These are phyloP conservation scores for Cladophialophora immunda DNA, from an alignment of 2,329 filamentous ascomycete genomes.

Conservation along the genomic window DNA sequence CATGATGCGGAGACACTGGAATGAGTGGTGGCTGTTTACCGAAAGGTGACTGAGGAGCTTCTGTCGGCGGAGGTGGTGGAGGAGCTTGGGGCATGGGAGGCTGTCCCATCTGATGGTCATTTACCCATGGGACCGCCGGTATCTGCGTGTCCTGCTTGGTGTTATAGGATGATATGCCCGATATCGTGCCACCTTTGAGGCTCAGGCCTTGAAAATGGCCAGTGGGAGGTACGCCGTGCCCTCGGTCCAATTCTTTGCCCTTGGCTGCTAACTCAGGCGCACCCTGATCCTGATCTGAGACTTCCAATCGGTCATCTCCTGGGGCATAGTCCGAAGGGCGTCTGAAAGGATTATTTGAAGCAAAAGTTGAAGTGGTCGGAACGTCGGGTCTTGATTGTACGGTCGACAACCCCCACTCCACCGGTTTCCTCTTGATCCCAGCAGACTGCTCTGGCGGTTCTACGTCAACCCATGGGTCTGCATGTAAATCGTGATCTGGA, in stretches of 20 bases:
- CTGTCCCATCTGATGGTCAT: conserved; percentile 6
- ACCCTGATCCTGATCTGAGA: conserved; percentile 23
- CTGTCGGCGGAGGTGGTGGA: conserved; percentile 35
- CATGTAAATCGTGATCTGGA: conserved; percentile 22
- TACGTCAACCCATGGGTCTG: conserved; percentile 31
- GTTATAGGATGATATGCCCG: conserved; percentile 22
- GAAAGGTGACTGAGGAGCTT: conserved; percentile 31
- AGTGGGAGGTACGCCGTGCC: background rate
- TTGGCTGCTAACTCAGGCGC: conserved; percentile 6
- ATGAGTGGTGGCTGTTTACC: conserved; percentile 35
- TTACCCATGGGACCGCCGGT: conserved; percentile 18
- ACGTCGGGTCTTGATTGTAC: conserved; percentile 12
- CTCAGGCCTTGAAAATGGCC: conserved; percentile 20
- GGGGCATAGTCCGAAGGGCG: conserved; percentile 26
- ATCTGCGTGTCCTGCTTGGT: conserved; percentile 6
- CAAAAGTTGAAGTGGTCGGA: conserved; percentile 19
- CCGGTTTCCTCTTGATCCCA: conserved; percentile 38
- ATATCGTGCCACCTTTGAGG: conserved; percentile 6
- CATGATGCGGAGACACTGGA: conserved; percentile 26
- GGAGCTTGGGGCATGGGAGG: conserved; percentile 36
- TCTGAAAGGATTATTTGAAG: conserved; percentile 42
- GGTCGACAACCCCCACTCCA: conserved; percentile 23
- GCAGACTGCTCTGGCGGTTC: conserved; percentile 29
- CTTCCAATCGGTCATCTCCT: conserved; percentile 5
- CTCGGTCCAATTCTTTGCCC: conserved; percentile 32